Base-by-base conservation (phyloP, 2,329 filamentous ascomycete genomes). In the Fusarium chuoi region DNA sequence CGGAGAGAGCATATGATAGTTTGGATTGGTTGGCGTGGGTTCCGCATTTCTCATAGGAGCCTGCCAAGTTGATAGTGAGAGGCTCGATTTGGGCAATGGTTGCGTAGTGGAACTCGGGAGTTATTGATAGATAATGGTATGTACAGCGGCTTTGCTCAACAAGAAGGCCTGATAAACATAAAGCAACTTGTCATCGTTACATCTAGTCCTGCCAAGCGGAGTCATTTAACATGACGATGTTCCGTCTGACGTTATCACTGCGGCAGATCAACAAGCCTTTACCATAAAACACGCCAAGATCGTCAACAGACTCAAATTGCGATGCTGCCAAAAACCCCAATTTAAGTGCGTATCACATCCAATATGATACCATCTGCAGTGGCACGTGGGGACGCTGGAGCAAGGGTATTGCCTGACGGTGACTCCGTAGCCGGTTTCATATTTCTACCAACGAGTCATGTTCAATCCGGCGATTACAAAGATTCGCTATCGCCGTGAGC, bases 371-470 rank as follows among this genome's bases (percentile, higher is more conserved):
- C 22, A 20, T 44, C 33, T 22, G 15, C 13, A 33, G 12, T 35
- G 15, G 44, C 39, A 52, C 44, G 51, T 69, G 66, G 66, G 44
- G 58, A 41, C 14, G 13, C 18, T 3, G 35, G 18, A 46, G 22
- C 66, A 69, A 52, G 66, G 66, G 35, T 69, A 3, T 20, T 55
- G 46, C 38, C 24, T 26, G 30, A 33, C 51, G 57, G 66, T 39
- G 58, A 49, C 36, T 36, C 65, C 65, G 44, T 46, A 64, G 58
- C 22, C 20, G 39, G 66, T 69, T 69, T 69, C 66, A 69, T 10
- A 14, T 44, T 26, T 30, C 46, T 17, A 39, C 22, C 30, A 56
- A 28, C 48, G 42, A 55, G 35, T 55, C 64, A 54, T 62, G 33
- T 24, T 10, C 24, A 22, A 36, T 36, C 18, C n/a, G 24, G 18